Percentiles rank a stretch among this genome's conserved stretches.
Evolutionary conservation across 2,329 filamentous ascomycete species (phyloP).

Genomic region (Daldinia eschscholtzii): DNA sequence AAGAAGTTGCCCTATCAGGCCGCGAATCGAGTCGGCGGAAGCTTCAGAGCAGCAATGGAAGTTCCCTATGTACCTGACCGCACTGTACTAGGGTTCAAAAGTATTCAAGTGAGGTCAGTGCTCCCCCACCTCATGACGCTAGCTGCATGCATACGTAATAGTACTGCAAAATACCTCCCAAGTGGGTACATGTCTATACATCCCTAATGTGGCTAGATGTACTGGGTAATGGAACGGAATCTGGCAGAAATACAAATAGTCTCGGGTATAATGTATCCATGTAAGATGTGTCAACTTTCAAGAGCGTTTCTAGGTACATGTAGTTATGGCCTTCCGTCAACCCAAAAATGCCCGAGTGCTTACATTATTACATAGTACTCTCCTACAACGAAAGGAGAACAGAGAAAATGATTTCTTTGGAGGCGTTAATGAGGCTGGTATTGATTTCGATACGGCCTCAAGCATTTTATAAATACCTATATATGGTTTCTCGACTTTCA

Average conservation of each 20-base stretch:
- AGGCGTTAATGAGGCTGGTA: not conserved
- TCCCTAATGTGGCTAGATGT: not conserved
- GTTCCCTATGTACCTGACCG: constrained; percentile 6
- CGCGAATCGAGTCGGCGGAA: constrained; percentile 6
- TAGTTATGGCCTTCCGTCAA: not conserved
- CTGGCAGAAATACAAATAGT: constrained; percentile 5
- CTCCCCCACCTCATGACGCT: constrained; percentile 18
- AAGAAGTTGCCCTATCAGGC: not conserved
- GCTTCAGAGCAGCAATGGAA: constrained; percentile 8
- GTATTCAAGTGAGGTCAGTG: constrained; percentile 28
- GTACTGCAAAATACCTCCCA: constrained; percentile 12
- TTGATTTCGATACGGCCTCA: not conserved
- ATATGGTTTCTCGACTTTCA: not conserved
- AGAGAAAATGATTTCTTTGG: not conserved
- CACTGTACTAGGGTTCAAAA: constrained; percentile 6
- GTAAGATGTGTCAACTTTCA: not conserved
- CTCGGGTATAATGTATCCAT: constrained; percentile 1
- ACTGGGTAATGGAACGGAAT: not conserved
- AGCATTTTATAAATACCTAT: not conserved
- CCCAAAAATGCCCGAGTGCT: not conserved
- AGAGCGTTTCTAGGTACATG: too few relatives aligned
- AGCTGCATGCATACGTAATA: constrained; percentile 26
- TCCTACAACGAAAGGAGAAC: not conserved
- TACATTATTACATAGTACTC: not conserved
- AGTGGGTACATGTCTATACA: constrained; percentile 1